Percentiles rank a stretch among this genome's conserved stretches.
phyloP scores from a whole-genome alignment of 139 green algal genomes.

The Chlorella sp. region DNA sequence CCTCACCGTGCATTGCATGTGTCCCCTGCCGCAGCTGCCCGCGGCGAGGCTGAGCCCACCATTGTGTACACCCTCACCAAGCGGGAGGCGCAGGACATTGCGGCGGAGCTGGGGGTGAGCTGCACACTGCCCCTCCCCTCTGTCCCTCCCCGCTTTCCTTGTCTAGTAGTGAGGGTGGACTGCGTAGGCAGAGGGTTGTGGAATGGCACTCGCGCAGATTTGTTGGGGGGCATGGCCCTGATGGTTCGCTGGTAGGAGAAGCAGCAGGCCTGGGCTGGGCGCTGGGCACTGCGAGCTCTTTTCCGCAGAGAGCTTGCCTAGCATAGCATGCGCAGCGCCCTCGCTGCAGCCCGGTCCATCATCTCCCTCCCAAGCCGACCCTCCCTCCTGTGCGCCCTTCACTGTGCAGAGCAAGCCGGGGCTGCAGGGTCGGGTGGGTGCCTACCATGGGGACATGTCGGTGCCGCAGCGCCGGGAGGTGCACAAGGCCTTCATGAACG shows the following conservation, averaged over 20 bases:
- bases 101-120: slow-evolving; percentile 28
- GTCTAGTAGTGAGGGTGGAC: not conserved
- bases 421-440: slow-evolving; percentile 15
- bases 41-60: slow-evolving; percentile 42
- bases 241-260: too few relatives aligned
- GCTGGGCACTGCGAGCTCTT: too few relatives aligned
- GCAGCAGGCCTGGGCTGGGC: too few relatives aligned
- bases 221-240: too few relatives aligned
- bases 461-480: slow-evolving; percentile 39
- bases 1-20: not conserved
- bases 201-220: too few relatives aligned
- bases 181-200: too few relatives aligned
- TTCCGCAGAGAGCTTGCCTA: too few relatives aligned
- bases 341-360: too few relatives aligned
- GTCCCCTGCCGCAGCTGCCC: not conserved
- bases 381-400: not conserved
- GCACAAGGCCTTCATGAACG: slow-evolving; percentile 63
- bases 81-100: slow-evolving; percentile 39
- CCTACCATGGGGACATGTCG: slow-evolving; percentile 61
- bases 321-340: not conserved
- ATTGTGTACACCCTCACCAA: slow-evolving; percentile 66
- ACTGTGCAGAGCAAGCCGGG: not conserved
- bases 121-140: not conserved
- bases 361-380: too few relatives aligned
- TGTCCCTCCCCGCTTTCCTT: too few relatives aligned